Percentiles rank a stretch among this genome's conserved stretches.
Evolutionary conservation across 2,329 filamentous ascomycete genomes (phyloP).

Genomic region (Pyrenophora tritici-repentis): DNA sequence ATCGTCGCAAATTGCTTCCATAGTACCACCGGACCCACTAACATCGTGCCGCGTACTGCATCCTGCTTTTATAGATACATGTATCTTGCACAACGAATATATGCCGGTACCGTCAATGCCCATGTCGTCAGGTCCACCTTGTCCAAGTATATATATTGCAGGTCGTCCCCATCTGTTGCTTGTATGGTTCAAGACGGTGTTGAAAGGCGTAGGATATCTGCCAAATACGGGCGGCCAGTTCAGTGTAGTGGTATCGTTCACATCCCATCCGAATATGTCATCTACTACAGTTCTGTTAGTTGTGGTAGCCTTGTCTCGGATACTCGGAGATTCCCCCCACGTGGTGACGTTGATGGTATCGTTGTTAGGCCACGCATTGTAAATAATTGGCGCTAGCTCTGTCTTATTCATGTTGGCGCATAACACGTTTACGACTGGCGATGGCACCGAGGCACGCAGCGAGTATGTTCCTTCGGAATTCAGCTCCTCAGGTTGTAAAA

Average conservation of each 20-base stretch:
- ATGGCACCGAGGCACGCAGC: conserved; percentile 70
- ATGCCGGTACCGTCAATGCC: conserved; percentile 25
- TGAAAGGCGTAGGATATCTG: conserved; percentile 63
- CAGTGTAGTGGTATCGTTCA: conserved; percentile 57
- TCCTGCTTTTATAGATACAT: conserved; percentile 64
- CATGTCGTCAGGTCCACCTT: conserved; percentile 27
- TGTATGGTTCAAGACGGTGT: conserved; percentile 59
- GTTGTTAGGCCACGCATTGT: conserved; percentile 61
- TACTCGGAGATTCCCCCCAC: conserved; percentile 20
- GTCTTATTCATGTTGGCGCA: conserved; percentile 67
- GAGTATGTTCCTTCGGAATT: conserved; percentile 71
- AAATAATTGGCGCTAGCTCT: conserved; percentile 69
- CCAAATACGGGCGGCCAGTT: conserved; percentile 50
- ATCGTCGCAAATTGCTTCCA: conserved; percentile 67
- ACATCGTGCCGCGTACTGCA: conserved; percentile 66
- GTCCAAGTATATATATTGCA: conserved; percentile 68
- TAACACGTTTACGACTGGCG: conserved; percentile 72
- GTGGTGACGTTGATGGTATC: conserved; percentile 29
- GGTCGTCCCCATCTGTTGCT: conserved; percentile 49
- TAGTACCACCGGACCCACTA: conserved; percentile 58
- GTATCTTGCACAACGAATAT: conserved; percentile 71
- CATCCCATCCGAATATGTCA: conserved; percentile 69
- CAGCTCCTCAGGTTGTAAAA: conserved; percentile 67
- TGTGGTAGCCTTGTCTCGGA: conserved; percentile 30
- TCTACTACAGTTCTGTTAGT: conserved; percentile 61